Base-by-base conservation (phyloP, 208 protist genomes). In the Pavlovales sp. region DNA sequence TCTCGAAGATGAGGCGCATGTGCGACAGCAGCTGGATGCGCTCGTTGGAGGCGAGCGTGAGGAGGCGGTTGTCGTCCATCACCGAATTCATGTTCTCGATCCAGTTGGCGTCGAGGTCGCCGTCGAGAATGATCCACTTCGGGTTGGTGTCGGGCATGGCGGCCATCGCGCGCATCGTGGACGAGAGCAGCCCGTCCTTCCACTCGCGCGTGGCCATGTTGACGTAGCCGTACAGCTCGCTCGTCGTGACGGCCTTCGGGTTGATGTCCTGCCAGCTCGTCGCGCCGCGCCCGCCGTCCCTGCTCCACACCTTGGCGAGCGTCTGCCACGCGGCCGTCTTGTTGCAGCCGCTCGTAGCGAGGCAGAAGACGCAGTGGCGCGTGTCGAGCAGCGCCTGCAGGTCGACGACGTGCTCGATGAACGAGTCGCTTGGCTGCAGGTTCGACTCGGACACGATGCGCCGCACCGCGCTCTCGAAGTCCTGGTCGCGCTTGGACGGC, bases 81-180 rank as follows among this genome's bases (percentile, higher is more conserved):
- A 98, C 97, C 57, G 98, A 99, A 94, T 99, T 99, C 95, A 99
- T 97, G 40, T 97, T 98, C 92, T 99, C 98, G 92, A 99, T 99
- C 98, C 98, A 99, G 91, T 97, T 96, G 2, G 98, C 95, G 92
- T 99, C 98, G 88, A 99, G 98, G 94, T 99, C 96, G 66, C 96
- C 98, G 91, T 99, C 98, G 42, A 99, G 94, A n/a, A 99, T 96
- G 81, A 99, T 97, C 97, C 97, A 99, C 91, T 99, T 93, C 38
- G 84, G 89, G 57, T 90, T 38, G 10, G 83, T 80, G 96, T 92
- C 97, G 94, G 46, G 77, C 4, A 92, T 90, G 67, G 92, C 91
- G 26, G 97, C 96, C 90, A 99, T 93, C 57, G 98, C 94, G 79
- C 98, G 94, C 94, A 99, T 98, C 76, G 98, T 98, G 40, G 0